Base-by-base conservation (phyloP, 179 eudicot species). In the Spergularia azorica region DNA sequence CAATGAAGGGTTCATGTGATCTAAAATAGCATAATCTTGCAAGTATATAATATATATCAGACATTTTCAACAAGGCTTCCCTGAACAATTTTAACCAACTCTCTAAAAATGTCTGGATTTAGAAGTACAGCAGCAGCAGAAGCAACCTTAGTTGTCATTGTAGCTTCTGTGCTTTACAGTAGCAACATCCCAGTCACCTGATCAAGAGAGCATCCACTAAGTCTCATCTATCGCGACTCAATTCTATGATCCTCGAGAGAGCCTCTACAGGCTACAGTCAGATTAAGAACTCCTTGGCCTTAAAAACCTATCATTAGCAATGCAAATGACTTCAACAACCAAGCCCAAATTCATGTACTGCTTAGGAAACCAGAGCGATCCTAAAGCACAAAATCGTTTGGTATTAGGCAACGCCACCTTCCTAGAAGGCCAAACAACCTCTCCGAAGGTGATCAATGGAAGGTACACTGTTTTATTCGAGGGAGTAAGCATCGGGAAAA, bases 341-440 rank as follows among this genome's bases (percentile, higher is more conserved):
- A 55, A 73, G 73, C 77, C 77, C 10, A 65, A 46, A 5, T 79
- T 79, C 73, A 79, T 77, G 26, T 79, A 79, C 59, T 79, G 73
- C 38, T 79, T 79, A 43, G 77, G 81, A 39, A 72, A 79, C 62
- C 76, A 3, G 16, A 73, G 73, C 20, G 69, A 79, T 59, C 73
- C 73, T 66, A 62, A 66, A 39, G 72, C 81, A 50, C 55, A 73
- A 16, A 66, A 46, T 21, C 73, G 66, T 3, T 61, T 79, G 62
- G 67, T 79, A 20, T 36, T 73, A 60, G 81, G 81, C 58, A 73
- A 67, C 9, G 81, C 73, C 11, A 17, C 67, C 41, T 73, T 79
- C 68, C 77, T 58, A 46, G 77, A 79, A 58, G 81, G 81, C 10
- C 77, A 79, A 65, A 79, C 77, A 9, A 79, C 81, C 8, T 18